Conservation (phyloP, 768 basidiomycete species). For the Steccherinum ochraceum region DNA sequence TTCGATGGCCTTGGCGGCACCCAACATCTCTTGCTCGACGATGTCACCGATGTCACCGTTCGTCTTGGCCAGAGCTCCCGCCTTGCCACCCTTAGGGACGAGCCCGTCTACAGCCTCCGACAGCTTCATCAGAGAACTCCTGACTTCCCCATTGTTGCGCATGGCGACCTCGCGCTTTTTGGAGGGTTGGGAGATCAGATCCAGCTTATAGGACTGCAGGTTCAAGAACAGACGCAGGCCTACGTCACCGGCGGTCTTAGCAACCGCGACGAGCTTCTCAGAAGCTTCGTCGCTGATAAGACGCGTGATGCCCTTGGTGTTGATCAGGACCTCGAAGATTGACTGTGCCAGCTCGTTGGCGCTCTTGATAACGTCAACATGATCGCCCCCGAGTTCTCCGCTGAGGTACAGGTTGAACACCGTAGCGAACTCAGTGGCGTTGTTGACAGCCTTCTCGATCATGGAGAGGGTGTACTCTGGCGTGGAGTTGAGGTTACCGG, state of each 20-base stretch:
- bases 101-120: constrained; percentile 84
- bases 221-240: constrained; percentile 92
- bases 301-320: constrained; percentile 93
- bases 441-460: constrained; percentile 95
- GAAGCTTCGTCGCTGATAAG: constrained; percentile 85
- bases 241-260: constrained; percentile 82
- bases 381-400: constrained; percentile 83
- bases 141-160: constrained; percentile 83
- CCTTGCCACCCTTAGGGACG: constrained; percentile 76
- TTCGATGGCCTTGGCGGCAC: constrained; percentile 91
- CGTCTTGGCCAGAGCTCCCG: constrained; percentile 60
- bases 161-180: constrained; percentile 84
- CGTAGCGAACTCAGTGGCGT: constrained; percentile 93
- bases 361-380: constrained; percentile 96
- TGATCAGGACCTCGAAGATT: constrained; percentile 84
- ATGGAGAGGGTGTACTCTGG: constrained; percentile 97
- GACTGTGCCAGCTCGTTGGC: constrained; percentile 96
- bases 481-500: constrained; percentile 94
- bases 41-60: constrained; percentile 95
- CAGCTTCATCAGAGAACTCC: constrained; percentile 75
- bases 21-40: constrained; percentile 94
- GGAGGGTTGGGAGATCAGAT: constrained; percentile 57
- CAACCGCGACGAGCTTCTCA: constrained; percentile 82
- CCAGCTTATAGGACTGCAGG: constrained; percentile 91
- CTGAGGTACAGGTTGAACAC: constrained; percentile 88